Base-by-base conservation (phyloP, 108 stramenopile genomes). In the Nannochloropsis salina region DNA sequence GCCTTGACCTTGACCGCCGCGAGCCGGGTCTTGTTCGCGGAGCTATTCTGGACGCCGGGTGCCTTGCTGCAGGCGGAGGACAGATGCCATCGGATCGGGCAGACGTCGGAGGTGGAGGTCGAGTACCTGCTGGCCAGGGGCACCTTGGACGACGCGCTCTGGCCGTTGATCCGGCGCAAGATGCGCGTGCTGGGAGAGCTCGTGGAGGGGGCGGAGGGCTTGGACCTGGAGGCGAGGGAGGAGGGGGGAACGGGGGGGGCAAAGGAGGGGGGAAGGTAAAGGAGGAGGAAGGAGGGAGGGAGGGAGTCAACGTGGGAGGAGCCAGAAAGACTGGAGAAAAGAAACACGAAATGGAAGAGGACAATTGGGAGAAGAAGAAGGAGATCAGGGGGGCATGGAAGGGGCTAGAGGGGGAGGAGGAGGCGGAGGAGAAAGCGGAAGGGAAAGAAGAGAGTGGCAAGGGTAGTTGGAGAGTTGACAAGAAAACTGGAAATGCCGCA, bases 11-110 rank as follows among this genome's bases (percentile, higher is more conserved):
- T 99, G 45, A 99, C 99, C 18, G 97, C 97, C 8, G 94, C 97
- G n/a, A 95, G 94, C 44, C 94, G 94, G 42, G 96, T 98, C 20
- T 94, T 96, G 92, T 99, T 99, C 86, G 94, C 96, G 15, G 98
- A 99, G 90, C 91, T 99, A 40, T 96, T 96, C 88, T 99, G 98
- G 98, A 98, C 98, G 42, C 97, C 98, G 1, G 98, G 94, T 4
- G 87, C 96, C 41, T 94, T 99, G 94, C 94, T 97, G 82, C 98
- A 99, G 90, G 97, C 97, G 6, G 98, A 97, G 90, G 96, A 97
- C 93, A 93, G 96, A 11, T 93, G 93, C 81, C 98, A 99, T 88
- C 96, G 98, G 21, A 97, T 99, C 84, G 98, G 98, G 8, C 98
- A 99, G 88, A 93, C 94, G 80, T 89, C 93, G 9, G 85, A 87